Percentiles rank a stretch among this genome's conserved stretches.
Conservation (phyloP, 441 rosid species). For the Biscutella laevigata region DNA sequence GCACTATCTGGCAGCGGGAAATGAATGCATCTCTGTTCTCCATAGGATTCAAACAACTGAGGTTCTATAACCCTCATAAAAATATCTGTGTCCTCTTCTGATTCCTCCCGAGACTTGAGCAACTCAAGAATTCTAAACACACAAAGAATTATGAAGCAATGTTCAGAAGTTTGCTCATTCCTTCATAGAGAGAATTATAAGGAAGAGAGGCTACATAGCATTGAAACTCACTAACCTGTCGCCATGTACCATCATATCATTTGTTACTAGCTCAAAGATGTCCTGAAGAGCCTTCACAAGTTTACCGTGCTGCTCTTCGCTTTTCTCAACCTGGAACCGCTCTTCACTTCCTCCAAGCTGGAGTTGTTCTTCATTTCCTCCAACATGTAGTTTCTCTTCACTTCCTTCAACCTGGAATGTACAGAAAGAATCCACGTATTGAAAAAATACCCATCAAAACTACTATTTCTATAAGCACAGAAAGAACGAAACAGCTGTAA, state of each 20-base stretch:
- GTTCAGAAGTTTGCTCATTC: not conserved
- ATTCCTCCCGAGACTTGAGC: conserved; percentile 30
- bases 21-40: conserved; percentile 43
- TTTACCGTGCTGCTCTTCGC: conserved; percentile 39
- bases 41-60: conserved; percentile 62
- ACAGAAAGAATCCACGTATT: conserved; percentile 21
- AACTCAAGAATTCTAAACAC: conserved; percentile 49
- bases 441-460: not conserved
- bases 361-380: too few relatives aligned
- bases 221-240: conserved; percentile 47
- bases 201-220: not conserved
- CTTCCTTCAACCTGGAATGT: conserved; percentile 20
- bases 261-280: conserved; percentile 81
- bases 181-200: conserved; percentile 1
- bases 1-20: conserved; percentile 78
- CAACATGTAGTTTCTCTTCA: too few relatives aligned
- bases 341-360: conserved; percentile 26
- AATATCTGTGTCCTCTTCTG: conserved; percentile 31
- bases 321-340: conserved; percentile 49
- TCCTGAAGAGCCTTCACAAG: conserved; percentile 90
- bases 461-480: not conserved
- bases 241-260: conserved; percentile 76
- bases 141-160: not conserved
- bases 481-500: not conserved
- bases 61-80: conserved; percentile 51